Conservation (phyloP, 768 basidiomycete genomes). For the Imleria badia region DNA sequence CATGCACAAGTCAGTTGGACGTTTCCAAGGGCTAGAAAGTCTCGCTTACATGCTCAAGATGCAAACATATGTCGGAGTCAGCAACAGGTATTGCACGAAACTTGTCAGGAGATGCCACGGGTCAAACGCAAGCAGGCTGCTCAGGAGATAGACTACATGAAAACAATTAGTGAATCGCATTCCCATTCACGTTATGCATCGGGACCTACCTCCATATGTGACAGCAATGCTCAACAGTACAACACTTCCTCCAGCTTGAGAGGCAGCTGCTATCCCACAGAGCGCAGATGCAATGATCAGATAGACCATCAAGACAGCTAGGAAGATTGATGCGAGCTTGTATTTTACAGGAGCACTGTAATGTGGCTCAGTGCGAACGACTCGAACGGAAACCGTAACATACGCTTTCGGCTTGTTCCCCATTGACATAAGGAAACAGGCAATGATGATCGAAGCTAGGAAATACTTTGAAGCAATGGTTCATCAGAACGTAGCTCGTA, state of each 20-base stretch:
- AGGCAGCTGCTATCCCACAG: conserved; percentile 72
- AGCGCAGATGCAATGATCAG: conserved; percentile 80
- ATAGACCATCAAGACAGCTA: conserved; percentile 80
- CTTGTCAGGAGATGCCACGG: conserved; percentile 97
- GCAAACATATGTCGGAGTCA: conserved; percentile 81
- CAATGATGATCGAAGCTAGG: conserved; percentile 82
- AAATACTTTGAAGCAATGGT: conserved; percentile 52
- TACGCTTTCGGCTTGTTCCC: conserved; percentile 91
- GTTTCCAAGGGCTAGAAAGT: neutral
- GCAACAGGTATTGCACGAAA: conserved; percentile 82
- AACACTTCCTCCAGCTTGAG: conserved; percentile 60
- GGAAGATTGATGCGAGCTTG: conserved; percentile 67
- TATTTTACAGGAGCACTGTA: conserved; percentile 58
- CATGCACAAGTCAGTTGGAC: conserved; percentile 24
- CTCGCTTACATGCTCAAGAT: conserved; percentile 68
- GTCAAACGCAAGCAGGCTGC: conserved; percentile 83
- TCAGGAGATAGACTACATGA: conserved; percentile 65
- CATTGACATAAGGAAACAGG: conserved; percentile 93
- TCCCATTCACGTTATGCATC: neutral
- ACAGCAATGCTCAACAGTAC: conserved; percentile 87
- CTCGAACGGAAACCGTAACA: neutral
- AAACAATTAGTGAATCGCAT: neutral
- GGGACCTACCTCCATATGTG: conserved; percentile 70
- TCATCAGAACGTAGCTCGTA: conserved; percentile 2
- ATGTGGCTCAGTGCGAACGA: conserved; percentile 3